Evolutionary conservation across 495 filamentous ascomycete species (phyloP), one percentile per base, ranked within the genome.

Genomic region (Cenococcum geophilum): DNA sequence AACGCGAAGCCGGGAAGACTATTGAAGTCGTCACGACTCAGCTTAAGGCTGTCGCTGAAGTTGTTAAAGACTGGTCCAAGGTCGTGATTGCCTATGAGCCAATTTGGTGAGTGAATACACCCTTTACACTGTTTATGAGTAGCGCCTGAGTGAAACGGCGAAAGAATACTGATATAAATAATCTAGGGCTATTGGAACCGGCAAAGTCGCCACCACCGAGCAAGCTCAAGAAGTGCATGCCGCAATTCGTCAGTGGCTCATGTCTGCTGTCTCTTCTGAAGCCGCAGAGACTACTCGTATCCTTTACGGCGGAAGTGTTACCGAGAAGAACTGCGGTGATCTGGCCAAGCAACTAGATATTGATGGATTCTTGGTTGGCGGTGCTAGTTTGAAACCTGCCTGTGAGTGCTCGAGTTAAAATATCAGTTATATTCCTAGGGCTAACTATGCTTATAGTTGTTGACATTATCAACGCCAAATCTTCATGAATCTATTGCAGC

Each of bases 31-130:
- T 97, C 61, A 92, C 90, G 5, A 60, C 60, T 18, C 76, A 78
- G 68, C 70, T 78, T 37, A 59, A 68, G 40, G 76, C 76, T 40
- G 76, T 77, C 45, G 78, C 80, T 58, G 81, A 89, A 71, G 78
- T 82, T 74, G 77, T 89, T 69, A 79, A 80, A 71, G 86, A 96
- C 76, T 98, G 93, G 93, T 79, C 76, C 57, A 95, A 93, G 78
- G 84, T 98, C 67, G 92, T 97, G 74, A 83, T 98, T 69, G 95
- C 93, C 68, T 98, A 98, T 75, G 95, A 98, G 82, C 93, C 93
- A 67, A 92, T 98, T 79, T 98, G 93, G 92, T 82, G 74, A 68
- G 75, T 55, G 47, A 5, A 22, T 14, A 42, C 20, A 34, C 58
- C 8, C 16, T 27, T 50, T n/a, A n/a, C 11, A 16, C 40, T 51